Conservation (phyloP, 2,329 filamentous ascomycete species). For the Aspergillus eucalypticola region DNA sequence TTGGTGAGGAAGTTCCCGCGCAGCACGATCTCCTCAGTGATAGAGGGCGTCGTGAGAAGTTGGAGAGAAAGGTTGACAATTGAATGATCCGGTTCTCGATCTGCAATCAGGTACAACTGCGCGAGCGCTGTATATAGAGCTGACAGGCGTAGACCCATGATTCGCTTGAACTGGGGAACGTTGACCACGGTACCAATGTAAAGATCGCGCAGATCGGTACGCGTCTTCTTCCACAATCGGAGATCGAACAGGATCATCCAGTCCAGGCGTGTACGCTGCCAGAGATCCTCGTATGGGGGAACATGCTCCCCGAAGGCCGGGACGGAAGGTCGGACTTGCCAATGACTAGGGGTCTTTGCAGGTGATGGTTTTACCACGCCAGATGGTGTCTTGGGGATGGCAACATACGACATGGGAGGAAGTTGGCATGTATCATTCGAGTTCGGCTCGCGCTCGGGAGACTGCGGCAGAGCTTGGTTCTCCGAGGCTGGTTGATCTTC, state of each 20-base stretch:
- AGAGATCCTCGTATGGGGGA: conserved; percentile 80
- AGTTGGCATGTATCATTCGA: conserved; percentile 19
- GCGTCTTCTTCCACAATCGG: conserved; percentile 92
- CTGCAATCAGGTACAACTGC: conserved; percentile 92
- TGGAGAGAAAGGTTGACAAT: conserved; percentile 97
- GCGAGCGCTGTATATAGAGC: conserved; percentile 91
- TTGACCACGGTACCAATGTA: conserved; percentile 97
- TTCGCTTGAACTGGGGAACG: conserved; percentile 92
- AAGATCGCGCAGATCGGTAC: conserved; percentile 84
- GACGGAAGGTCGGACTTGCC: conserved; percentile 75
- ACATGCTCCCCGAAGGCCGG: conserved; percentile 65
- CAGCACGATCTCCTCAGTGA: conserved; percentile 92
- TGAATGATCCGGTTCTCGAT: conserved; percentile 94
- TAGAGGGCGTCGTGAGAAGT: conserved; percentile 94
- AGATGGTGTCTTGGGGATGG: conserved; percentile 81
- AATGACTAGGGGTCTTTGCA: conserved; percentile 67
- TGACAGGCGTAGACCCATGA: conserved; percentile 89
- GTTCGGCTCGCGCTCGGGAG: conserved; percentile 16
- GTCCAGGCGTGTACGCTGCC: conserved; percentile 84
- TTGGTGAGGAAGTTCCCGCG: conserved; percentile 94
- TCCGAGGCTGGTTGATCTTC: neutral
- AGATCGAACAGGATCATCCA: conserved; percentile 94
- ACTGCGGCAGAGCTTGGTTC: conserved; percentile 10
- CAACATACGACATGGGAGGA: conserved; percentile 43
- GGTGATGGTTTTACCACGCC: conserved; percentile 43